These are phyloP conservation scores for Neurospora sp. DNA, from an alignment of 2,329 filamentous ascomycete genomes.

Conservation along the genomic window DNA sequence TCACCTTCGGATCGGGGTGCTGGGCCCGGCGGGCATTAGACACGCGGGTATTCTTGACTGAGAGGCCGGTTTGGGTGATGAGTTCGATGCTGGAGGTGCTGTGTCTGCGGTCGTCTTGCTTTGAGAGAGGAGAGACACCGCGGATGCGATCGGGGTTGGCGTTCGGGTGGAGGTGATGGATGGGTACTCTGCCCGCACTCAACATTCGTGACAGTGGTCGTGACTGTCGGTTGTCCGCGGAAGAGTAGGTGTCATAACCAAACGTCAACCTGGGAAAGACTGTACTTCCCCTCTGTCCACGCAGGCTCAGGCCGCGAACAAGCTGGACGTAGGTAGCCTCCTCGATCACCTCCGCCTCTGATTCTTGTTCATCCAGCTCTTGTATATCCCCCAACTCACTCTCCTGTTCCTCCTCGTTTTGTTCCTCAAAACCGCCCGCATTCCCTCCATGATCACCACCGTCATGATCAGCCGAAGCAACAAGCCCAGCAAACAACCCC, in stretches of 20 bases:
- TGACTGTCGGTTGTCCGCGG: not conserved
- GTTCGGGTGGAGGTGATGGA: not conserved
- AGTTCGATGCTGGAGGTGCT: constrained; percentile 6
- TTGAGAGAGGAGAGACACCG: not conserved
- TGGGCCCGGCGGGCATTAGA: constrained; percentile 4
- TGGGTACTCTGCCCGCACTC: not conserved
- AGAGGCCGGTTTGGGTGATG: constrained; percentile 9
- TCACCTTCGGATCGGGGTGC: not conserved
- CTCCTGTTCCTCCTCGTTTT: not conserved
- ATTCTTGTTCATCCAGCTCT: not conserved
- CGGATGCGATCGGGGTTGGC: not conserved
- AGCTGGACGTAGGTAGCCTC: constrained; percentile 10
- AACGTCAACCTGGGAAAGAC: not conserved
- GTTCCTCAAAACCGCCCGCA: not conserved
- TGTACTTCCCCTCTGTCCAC: constrained; percentile 2
- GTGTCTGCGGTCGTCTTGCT: not conserved
- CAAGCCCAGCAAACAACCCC: constrained; percentile 37
- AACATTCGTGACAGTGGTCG: not conserved
- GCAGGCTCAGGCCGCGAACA: constrained; percentile 6
- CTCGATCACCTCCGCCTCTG: constrained; percentile 1
- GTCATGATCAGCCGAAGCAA: constrained; percentile 16
- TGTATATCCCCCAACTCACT: constrained; percentile 1
- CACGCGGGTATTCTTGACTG: constrained; percentile 12
- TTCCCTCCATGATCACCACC: not conserved
- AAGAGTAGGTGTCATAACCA: not conserved